A percentile compares a stretch with the other conserved stretches of the same genome.
Evolutionary conservation across 108 stramenopile species (phyloP).

Genomic region (Cylindrotheca fusiformis): DNA sequence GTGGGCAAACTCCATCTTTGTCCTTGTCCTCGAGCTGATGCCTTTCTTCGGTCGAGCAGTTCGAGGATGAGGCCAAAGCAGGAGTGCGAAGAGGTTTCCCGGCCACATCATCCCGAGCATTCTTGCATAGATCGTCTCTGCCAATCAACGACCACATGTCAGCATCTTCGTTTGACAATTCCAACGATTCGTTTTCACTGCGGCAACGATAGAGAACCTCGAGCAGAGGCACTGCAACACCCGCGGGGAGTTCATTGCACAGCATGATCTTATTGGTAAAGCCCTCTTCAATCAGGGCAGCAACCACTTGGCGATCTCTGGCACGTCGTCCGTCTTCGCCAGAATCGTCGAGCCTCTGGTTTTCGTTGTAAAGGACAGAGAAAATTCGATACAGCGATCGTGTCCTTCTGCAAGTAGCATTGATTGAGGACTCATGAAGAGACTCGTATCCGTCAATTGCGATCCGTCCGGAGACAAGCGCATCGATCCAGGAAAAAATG

Average conservation of each 20-base stretch:
- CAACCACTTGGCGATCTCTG: conserved; percentile 37
- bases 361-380: conserved; percentile 14
- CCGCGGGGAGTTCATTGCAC: conserved; percentile 55
- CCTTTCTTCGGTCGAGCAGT: not conserved
- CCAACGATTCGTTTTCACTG: not conserved
- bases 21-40: conserved; percentile 44
- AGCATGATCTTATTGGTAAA: conserved; percentile 41
- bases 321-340: not conserved
- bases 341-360: not conserved
- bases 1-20: conserved; percentile 70
- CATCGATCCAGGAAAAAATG: conserved; percentile 45
- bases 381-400: conserved; percentile 54
- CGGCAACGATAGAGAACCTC: conserved; percentile 70
- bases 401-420: conserved; percentile 43
- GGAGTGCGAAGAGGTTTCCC: not conserved
- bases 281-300: conserved; percentile 64
- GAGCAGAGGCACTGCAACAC: conserved; percentile 62
- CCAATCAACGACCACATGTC: conserved; percentile 75
- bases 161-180: conserved; percentile 2
- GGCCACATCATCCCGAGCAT: conserved; percentile 11
- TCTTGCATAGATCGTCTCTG: conserved; percentile 67
- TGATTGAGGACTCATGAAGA: conserved; percentile 28
- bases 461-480: conserved; percentile 4
- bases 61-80: not conserved
- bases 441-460: not conserved